Evolutionary conservation across 2,329 filamentous ascomycete species (phyloP).

Genomic region (Penicillium rolfsii): DNA sequence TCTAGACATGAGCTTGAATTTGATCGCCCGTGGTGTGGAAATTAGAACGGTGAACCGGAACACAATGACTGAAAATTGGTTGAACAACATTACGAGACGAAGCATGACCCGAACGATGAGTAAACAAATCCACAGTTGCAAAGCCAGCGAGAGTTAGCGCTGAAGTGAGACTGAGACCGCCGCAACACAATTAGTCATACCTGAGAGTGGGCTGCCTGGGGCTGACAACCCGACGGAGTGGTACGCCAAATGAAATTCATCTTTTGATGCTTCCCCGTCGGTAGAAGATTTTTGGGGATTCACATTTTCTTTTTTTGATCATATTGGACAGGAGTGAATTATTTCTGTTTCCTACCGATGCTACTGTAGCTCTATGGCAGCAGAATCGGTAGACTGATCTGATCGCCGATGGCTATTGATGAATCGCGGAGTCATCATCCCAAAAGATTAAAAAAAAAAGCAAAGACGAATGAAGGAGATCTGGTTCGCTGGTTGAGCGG

Average conservation of each 20-base stretch:
- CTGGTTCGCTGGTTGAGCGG: background rate
- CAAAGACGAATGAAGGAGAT: background rate
- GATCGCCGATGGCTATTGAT: background rate
- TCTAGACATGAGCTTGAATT: background rate
- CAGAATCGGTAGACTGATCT: background rate
- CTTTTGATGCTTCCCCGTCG: background rate
- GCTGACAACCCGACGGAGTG: slow-evolving; percentile 15
- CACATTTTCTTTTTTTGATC: background rate
- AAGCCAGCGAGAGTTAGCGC: too few relatives aligned
- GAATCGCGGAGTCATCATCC: background rate
- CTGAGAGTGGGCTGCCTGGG: background rate
- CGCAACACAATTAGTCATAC: too few relatives aligned
- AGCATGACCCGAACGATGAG: too few relatives aligned
- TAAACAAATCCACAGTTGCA: too few relatives aligned
- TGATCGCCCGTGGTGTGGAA: background rate
- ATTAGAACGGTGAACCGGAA: too few relatives aligned
- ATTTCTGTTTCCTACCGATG: background rate
- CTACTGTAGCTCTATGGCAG: background rate
- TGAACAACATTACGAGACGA: too few relatives aligned
- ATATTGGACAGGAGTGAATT: background rate
- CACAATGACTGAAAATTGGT: too few relatives aligned
- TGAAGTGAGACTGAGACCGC: too few relatives aligned
- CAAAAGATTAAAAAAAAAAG: background rate
- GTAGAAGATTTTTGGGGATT: background rate
- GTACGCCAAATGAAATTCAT: slow-evolving; percentile 15